Evolutionary conservation across 1,284 basidiomycete genomes (phyloP).

Genomic region (Tremellales sp.): DNA sequence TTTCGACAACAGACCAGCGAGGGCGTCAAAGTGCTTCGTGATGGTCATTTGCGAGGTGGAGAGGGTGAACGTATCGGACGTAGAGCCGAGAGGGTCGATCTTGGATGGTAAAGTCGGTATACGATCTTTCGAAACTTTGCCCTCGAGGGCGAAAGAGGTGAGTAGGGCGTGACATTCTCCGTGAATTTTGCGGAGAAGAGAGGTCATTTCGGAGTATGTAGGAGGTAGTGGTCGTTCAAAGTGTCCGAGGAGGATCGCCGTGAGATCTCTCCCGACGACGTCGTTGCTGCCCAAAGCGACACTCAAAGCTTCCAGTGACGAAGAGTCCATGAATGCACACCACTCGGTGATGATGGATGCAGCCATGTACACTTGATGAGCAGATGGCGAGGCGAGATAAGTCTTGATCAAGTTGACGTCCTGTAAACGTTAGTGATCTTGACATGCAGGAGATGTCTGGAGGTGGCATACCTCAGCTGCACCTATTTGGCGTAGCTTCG

Average conservation of each 20-base stretch:
- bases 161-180: constrained; percentile 75
- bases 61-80: constrained; percentile 70
- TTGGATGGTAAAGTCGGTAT: constrained; percentile 75
- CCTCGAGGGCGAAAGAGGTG: constrained; percentile 74
- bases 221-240: constrained; percentile 70
- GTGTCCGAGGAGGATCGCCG: constrained; percentile 62
- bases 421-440: constrained; percentile 1
- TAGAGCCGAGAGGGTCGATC: constrained; percentile 66
- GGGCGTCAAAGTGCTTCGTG: constrained; percentile 64
- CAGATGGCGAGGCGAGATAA: constrained; percentile 80
- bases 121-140: constrained; percentile 72
- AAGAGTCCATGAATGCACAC: constrained; percentile 53
- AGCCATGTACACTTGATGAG: constrained; percentile 83
- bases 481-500: constrained; percentile 46
- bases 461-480: too few relatives aligned
- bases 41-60: constrained; percentile 71
- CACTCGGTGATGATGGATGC: constrained; percentile 89
- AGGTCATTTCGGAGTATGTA: constrained; percentile 88
- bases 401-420: constrained; percentile 56
- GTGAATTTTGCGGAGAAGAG: constrained; percentile 74
- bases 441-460: too few relatives aligned
- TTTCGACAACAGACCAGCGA: constrained; percentile 55
- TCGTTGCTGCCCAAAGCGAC: constrained; percentile 41
- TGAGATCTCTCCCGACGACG: constrained; percentile 63
- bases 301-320: too few relatives aligned